These are phyloP conservation scores for Rubia tinctorum DNA, from an alignment of 305 asterid species.

Conservation along the genomic window DNA sequence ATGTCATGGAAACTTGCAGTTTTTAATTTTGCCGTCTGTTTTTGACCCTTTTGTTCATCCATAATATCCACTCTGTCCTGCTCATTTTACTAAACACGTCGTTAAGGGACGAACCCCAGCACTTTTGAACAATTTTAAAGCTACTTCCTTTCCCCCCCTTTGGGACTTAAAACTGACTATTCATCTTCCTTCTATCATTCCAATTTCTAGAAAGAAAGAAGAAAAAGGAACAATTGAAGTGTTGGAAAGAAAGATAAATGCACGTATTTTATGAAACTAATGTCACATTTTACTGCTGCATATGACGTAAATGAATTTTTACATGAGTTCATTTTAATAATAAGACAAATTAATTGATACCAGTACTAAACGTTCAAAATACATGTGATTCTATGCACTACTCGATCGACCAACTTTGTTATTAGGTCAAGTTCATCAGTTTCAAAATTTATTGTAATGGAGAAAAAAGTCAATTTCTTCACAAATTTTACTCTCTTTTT, in stretches of 20 bases:
- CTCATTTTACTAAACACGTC: background rate
- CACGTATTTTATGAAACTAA: too few relatives aligned
- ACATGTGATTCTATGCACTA: too few relatives aligned
- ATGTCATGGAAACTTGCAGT: background rate
- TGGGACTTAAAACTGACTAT: background rate
- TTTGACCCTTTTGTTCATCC: background rate
- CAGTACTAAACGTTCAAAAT: too few relatives aligned
- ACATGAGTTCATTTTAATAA: too few relatives aligned
- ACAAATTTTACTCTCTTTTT: too few relatives aligned
- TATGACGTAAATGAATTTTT: too few relatives aligned
- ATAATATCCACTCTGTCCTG: background rate
- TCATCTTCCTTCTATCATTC: background rate
- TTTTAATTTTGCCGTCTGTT: background rate
- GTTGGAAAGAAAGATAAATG: background rate
- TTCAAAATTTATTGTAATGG: too few relatives aligned
- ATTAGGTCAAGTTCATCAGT: too few relatives aligned
- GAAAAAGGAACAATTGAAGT: background rate
- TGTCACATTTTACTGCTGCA: too few relatives aligned
- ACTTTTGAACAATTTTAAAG: background rate
- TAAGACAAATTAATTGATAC: too few relatives aligned
- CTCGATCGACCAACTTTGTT: too few relatives aligned
- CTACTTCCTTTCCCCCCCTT: background rate
- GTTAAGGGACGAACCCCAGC: background rate
- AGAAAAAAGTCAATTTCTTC: too few relatives aligned
- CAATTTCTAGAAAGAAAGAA: background rate